Evolutionary conservation across 176 grass and related monocot genomes (phyloP).

Genomic region (Aegilops speltoides): DNA sequence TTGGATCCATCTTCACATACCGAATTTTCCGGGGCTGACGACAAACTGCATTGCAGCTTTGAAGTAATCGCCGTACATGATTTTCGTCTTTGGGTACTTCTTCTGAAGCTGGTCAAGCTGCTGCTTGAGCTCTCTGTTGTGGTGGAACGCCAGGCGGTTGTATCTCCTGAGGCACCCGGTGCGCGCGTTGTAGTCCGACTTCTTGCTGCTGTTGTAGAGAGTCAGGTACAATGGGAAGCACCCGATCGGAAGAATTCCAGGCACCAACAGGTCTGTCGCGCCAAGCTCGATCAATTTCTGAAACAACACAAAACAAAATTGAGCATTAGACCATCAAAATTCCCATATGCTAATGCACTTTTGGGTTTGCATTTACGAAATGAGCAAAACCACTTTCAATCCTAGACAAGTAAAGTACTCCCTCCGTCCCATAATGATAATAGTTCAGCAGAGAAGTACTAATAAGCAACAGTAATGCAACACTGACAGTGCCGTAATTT

Average conservation of each 20-base stretch:
- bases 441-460: too few species aligned
- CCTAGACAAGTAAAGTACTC: too few species aligned
- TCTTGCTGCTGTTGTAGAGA: constrained; percentile 63
- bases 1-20: neutral
- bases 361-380: neutral
- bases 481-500: neutral
- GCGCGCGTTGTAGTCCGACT: constrained; percentile 63
- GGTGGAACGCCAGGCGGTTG: constrained; percentile 74
- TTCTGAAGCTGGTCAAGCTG: constrained; percentile 59
- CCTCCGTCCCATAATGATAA: too few species aligned
- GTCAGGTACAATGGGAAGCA: constrained; percentile 91
- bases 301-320: neutral
- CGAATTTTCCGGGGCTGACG: constrained; percentile 57
- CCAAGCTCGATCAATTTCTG: constrained; percentile 86
- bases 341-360: neutral
- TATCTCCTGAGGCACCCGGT: constrained; percentile 82
- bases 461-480: neutral
- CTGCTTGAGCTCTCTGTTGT: constrained; percentile 73
- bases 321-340: neutral
- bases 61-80: constrained; percentile 92
- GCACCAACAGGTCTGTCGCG: constrained; percentile 75
- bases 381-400: neutral
- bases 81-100: constrained; percentile 69
- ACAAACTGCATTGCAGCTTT: constrained; percentile 73
- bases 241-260: constrained; percentile 74